phyloP scores from a whole-genome alignment of 345 rosid genomes.

The Dipteronia sinensis region DNA sequence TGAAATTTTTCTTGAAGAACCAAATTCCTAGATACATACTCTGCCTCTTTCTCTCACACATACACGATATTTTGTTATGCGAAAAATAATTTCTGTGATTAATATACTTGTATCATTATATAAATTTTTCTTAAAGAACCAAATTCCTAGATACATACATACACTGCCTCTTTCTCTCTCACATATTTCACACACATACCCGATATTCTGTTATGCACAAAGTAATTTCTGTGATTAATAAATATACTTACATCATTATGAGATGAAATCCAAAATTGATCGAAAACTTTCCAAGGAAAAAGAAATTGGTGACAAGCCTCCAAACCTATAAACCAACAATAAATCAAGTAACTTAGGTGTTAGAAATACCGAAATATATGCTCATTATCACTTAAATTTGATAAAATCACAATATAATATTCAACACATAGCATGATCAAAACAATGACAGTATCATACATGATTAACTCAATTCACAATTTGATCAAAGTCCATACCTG shows the following conservation, averaged over 20 bases:
- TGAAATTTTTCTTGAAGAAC: neutral
- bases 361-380: neutral
- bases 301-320: constrained; percentile 81
- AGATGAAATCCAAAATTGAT: constrained; percentile 77
- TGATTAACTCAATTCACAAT: neutral
- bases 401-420: neutral
- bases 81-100: neutral
- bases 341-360: neutral
- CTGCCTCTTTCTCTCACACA: neutral
- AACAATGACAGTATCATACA: neutral
- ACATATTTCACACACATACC: neutral
- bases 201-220: neutral
- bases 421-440: neutral
- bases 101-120: constrained; percentile 29
- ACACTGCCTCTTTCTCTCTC: neutral
- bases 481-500: constrained; percentile 45
- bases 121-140: neutral
- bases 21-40: neutral
- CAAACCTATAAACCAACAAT: constrained; percentile 51
- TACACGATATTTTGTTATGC: neutral
- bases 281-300: constrained; percentile 84
- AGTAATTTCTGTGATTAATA: neutral
- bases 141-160: neutral
- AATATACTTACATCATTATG: constrained; percentile 55
- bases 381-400: neutral